phyloP scores from a whole-genome alignment of 2,329 filamentous ascomycete species.

The Diaporthe amygdali region DNA sequence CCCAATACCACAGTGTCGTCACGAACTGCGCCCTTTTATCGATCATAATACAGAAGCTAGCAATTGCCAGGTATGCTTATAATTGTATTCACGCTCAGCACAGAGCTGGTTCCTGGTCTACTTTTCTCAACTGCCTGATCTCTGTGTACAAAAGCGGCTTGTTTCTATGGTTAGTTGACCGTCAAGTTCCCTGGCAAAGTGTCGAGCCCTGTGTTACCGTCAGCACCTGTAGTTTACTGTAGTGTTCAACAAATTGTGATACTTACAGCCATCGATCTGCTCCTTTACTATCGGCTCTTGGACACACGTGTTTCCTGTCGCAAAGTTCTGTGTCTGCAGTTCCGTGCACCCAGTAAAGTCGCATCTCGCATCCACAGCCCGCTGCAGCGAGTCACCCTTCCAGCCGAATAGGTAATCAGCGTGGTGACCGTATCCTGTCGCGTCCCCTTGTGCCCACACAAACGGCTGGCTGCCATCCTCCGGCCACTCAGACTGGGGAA shows the following conservation, averaged over 20 bases:
- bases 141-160: no score
- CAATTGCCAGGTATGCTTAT: no score
- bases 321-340: conserved; percentile 30
- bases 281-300: conserved; percentile 29
- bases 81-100: no score
- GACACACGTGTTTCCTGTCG: conserved; percentile 27
- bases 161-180: no score
- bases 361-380: conserved; percentile 28
- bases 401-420: conserved; percentile 47
- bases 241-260: background rate
- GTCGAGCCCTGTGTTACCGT: background rate
- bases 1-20: no score
- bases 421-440: conserved; percentile 42
- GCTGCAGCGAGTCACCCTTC: conserved; percentile 37
- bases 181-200: conserved; percentile 9
- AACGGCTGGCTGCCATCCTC: conserved; percentile 39
- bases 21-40: no score
- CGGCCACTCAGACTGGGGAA: conserved; percentile 29
- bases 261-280: conserved; percentile 32
- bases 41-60: no score
- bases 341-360: conserved; percentile 27
- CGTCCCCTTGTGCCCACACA: conserved; percentile 35
- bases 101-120: no score
- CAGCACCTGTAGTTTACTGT: background rate
- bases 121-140: no score